phyloP scores from a whole-genome alignment of 192 early-diverging fungal species.

The Funneliformis mosseae region DNA sequence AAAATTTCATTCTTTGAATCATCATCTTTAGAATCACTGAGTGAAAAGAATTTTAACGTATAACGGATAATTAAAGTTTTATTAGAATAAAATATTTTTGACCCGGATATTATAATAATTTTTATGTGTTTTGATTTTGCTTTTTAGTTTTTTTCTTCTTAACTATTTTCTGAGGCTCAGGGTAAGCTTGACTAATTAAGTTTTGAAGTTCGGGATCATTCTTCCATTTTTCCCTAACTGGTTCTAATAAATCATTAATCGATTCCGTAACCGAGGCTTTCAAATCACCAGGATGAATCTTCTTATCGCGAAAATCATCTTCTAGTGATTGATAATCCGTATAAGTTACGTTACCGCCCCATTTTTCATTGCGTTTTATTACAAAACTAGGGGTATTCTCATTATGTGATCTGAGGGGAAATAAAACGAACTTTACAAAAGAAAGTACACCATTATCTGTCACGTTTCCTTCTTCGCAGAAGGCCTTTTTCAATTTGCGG shows the following conservation, averaged over 20 bases:
- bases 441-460: constrained; percentile 88
- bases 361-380: constrained; percentile 83
- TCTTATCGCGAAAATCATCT: constrained; percentile 83
- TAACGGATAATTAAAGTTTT: too few species aligned
- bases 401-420: constrained; percentile 82
- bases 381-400: constrained; percentile 58
- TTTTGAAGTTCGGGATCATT: constrained; percentile 68
- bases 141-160: constrained; percentile 37
- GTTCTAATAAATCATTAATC: constrained; percentile 84
- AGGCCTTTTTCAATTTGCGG: constrained; percentile 91
- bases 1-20: too few species aligned
- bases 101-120: too few species aligned
- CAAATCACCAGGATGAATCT: constrained; percentile 93
- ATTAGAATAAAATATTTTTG: too few species aligned
- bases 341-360: constrained; percentile 86
- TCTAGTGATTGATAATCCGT: constrained; percentile 70
- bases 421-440: constrained; percentile 89
- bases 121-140: background rate
- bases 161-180: constrained; percentile 55
- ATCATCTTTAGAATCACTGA: too few species aligned
- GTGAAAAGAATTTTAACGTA: too few species aligned
- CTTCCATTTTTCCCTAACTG: constrained; percentile 77
- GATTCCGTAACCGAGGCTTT: constrained; percentile 84
- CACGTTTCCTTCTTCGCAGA: constrained; percentile 96
- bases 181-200: constrained; percentile 85